These are phyloP conservation scores for Tulasnella sp. DNA, from an alignment of 768 basidiomycete species.

Conservation along the genomic window DNA sequence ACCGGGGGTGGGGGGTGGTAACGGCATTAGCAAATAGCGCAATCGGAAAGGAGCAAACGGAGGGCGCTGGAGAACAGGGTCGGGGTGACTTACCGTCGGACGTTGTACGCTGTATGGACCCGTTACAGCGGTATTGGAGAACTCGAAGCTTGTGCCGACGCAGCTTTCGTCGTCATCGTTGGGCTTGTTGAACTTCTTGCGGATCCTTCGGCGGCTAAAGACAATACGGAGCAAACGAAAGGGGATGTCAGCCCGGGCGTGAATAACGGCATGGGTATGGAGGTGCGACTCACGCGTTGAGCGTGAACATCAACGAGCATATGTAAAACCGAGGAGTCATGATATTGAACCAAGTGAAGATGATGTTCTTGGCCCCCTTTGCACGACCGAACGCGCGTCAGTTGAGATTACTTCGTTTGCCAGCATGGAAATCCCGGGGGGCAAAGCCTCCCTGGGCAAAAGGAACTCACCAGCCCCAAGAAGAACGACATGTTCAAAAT, in stretches of 20 bases:
- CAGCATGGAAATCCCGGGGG: no score
- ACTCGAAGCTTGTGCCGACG: neutral
- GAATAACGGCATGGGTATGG: no score
- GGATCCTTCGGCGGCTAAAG: neutral
- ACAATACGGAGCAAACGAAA: neutral
- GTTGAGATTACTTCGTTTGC: no score
- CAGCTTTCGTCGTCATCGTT: neutral
- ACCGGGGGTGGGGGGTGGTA: neutral
- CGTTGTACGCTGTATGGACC: neutral
- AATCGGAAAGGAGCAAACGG: no score
- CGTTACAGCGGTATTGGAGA: neutral
- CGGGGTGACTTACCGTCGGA: neutral
- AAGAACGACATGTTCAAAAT: neutral
- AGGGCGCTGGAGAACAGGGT: no score
- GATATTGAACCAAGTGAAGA: neutral
- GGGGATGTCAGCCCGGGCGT: neutral
- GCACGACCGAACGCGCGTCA: neutral
- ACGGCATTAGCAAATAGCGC: neutral
- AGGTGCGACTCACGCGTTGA: constrained; percentile 3
- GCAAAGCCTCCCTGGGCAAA: no score
- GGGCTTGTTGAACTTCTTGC: neutral
- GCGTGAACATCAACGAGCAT: neutral
- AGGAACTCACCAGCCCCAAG: neutral
- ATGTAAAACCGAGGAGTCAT: neutral
- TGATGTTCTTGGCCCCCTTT: neutral